Evolutionary conservation across 352 stramenopile species (phyloP), one percentile per base, ranked within the genome.

Genomic region (Phytopythium sindhum): DNA sequence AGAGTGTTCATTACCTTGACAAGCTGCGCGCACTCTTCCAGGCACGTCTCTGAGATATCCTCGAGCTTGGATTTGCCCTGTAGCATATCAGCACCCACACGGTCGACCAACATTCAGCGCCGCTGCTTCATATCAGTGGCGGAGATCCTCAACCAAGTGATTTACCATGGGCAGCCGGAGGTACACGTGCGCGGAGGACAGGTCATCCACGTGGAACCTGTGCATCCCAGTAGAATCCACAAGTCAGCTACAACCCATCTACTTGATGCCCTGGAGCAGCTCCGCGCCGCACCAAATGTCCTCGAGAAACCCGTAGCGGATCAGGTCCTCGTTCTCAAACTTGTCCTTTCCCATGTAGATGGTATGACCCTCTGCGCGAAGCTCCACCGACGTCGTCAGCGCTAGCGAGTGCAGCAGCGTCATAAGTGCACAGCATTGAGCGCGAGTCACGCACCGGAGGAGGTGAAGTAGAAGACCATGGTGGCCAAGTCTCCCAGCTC

Each of bases 271-370:
- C 29, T 29, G 15, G 29, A 45, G 15, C 48, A 42, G 4, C 26
- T 12, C 15, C 15, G 41, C 41, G 19, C 17, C 65, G 21, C 55
- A 93, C 89, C 92, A 98, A 61, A 99, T 92, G 77, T 99, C 96
- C 68, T 98, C 93, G 17, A 96, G 76, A 62, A 96, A 96, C 58
- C 96, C 96, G 56, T 99, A 98, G 65, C 97, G 96, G 65, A 99
- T 99, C 54, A 99, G 82, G 68, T 98, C 90, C 84, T 99, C 97
- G 73, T 99, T 99, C 81, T 99, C 97, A 69, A 96, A 98, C 80
- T 99, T 99, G 85, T 99, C 97, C 64, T 95, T 97, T 63, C 97
- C 97, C 95, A 99, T 98, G 78, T 98, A 99, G 50, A 98, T 96
- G 39, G 78, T 95, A 64, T 95, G 91, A 15, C 96, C 87, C 77